Evolutionary conservation across 169 alveolate species (phyloP).

Genomic region (Plasmodium gallinaceum): DNA sequence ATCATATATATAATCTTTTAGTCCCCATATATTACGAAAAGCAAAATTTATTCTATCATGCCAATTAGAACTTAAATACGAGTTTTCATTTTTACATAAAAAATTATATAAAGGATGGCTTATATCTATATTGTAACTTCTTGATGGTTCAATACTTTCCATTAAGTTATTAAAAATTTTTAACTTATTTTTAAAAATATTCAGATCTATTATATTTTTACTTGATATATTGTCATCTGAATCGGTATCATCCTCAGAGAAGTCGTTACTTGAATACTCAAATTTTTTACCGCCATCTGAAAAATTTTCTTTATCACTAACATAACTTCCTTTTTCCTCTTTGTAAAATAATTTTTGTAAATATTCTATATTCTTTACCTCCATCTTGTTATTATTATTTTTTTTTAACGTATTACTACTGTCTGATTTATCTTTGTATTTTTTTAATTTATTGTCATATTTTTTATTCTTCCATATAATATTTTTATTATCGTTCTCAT

Average conservation of each 20-base stretch:
- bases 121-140: slow-evolving; percentile 49
- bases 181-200: not conserved
- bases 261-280: not conserved
- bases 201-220: not conserved
- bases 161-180: slow-evolving; percentile 39
- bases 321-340: not conserved
- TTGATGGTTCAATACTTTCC: slow-evolving; percentile 35
- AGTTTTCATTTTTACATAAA: slow-evolving; percentile 51
- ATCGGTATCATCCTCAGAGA: not conserved
- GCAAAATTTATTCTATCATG: slow-evolving; percentile 76
- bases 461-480: not conserved
- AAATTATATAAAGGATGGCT: slow-evolving; percentile 67
- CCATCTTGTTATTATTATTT: not conserved
- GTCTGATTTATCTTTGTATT: not conserved
- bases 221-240: not conserved
- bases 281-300: not conserved
- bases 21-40: slow-evolving; percentile 67
- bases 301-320: not conserved
- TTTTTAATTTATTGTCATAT: not conserved
- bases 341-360: not conserved
- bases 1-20: slow-evolving; percentile 56
- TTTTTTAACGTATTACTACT: not conserved
- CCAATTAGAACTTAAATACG: slow-evolving; percentile 76
- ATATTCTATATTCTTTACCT: not conserved
- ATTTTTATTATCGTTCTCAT: not conserved